Evolutionary conservation across 768 basidiomycete species (phyloP).

Genomic region (Boletus barrowsii): DNA sequence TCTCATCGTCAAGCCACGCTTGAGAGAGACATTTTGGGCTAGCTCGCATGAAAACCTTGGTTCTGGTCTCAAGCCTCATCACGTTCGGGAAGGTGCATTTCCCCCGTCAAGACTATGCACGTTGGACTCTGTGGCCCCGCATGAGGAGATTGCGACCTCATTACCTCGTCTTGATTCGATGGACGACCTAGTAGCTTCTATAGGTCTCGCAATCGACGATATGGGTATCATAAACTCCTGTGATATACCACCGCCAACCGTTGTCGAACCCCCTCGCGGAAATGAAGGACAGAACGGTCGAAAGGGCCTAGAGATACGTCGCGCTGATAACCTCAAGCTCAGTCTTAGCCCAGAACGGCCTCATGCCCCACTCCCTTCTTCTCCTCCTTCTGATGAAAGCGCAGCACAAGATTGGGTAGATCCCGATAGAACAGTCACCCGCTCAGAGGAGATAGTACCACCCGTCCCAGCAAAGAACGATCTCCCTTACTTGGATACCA

Average conservation of each 20-base stretch:
- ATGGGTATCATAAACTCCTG: slow-evolving; percentile 34
- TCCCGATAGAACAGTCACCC: slow-evolving; percentile 14
- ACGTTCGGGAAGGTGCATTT: slow-evolving; percentile 65
- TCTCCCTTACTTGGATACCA: slow-evolving; percentile 22
- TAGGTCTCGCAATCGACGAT: slow-evolving; percentile 39
- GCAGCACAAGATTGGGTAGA: slow-evolving; percentile 14
- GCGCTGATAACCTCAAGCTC: slow-evolving; percentile 17
- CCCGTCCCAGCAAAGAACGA: slow-evolving; percentile 31
- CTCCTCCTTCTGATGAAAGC: slow-evolving; percentile 22
- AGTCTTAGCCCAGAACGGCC: slow-evolving; percentile 13
- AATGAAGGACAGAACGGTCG: slow-evolving; percentile 26
- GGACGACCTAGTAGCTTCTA: slow-evolving; percentile 36
- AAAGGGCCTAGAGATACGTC: slow-evolving; percentile 33
- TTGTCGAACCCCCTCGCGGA: slow-evolving; percentile 39
- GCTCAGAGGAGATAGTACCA: slow-evolving; percentile 20
- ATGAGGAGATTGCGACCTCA: slow-evolving; percentile 15
- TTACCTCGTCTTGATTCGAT: slow-evolving; percentile 32
- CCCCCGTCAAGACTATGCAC: slow-evolving; percentile 42
- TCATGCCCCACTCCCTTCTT: slow-evolving; percentile 9
- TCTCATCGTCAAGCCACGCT: background rate
- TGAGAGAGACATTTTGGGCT: background rate
- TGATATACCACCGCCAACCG: slow-evolving; percentile 37
- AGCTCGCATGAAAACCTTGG: slow-evolving; percentile 26
- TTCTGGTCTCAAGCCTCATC: slow-evolving; percentile 22
- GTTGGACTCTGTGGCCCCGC: slow-evolving; percentile 21